Percentiles rank a stretch among this genome's conserved stretches.
Conservation (phyloP, 202 grass and related monocot genomes). For the Brachypodium distachyon region DNA sequence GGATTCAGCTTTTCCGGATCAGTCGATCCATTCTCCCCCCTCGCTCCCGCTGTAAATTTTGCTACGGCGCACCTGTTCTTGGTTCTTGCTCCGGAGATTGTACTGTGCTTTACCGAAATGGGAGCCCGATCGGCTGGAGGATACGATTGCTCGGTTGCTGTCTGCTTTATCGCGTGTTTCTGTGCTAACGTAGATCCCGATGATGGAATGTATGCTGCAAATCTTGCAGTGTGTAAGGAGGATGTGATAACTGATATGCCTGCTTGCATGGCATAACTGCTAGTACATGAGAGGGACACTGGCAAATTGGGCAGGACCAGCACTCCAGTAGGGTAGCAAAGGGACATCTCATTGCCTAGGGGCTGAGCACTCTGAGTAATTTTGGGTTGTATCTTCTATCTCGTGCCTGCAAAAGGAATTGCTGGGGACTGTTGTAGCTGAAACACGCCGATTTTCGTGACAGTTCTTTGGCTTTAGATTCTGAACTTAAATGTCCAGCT, state of each 20-base stretch:
- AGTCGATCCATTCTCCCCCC: not conserved
- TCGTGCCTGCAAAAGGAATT: not conserved
- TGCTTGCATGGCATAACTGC: too few species aligned
- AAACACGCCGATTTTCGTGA: not conserved
- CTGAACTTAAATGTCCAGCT: not conserved
- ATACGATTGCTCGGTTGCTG: not conserved
- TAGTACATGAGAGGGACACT: not conserved
- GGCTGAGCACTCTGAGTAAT: not conserved
- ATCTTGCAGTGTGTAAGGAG: not conserved
- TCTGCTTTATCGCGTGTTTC: not conserved
- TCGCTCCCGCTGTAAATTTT: not conserved
- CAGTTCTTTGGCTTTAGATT: not conserved
- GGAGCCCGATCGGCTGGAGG: not conserved
- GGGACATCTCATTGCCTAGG: not conserved
- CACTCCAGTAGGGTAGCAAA: not conserved
- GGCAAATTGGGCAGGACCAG: not conserved
- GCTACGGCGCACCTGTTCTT: not conserved
- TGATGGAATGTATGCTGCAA: not conserved
- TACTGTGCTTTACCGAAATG: not conserved
- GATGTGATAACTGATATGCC: not conserved
- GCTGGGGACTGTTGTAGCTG: not conserved
- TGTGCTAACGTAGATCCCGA: not conserved
- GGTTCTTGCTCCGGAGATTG: not conserved
- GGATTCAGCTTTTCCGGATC: constrained; percentile 6
- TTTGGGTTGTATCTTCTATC: not conserved